Evolutionary conservation across 2,329 filamentous ascomycete genomes (phyloP), one percentile per base, ranked within the genome.

Genomic region (Aspergillus sp.): DNA sequence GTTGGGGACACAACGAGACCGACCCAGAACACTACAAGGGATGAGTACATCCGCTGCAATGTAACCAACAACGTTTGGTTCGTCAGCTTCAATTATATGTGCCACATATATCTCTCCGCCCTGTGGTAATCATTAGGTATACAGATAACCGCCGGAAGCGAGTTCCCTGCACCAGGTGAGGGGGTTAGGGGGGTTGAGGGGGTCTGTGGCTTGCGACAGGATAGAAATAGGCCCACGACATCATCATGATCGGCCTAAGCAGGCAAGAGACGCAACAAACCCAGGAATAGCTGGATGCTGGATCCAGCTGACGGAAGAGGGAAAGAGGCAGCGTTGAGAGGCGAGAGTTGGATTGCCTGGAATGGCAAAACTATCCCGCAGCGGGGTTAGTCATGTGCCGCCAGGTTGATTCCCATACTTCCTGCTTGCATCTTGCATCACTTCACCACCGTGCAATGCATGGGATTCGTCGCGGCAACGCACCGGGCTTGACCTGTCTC

Each of bases 311-410:
- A 72, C 71, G 41, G 60, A 73, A 67, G 41, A 4, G 67, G 71
- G 63, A 67, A 60, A 64, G 50, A 57, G 17, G 8, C 38, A 27
- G 21, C 23, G 27, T 30, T 36, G 32, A 13, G 32, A 36, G 32
- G 17, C 17, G 38, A 55, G 32, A 36, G 11, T 48, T 41, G 51
- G 48, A 59, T 69, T 73, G 59, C 72, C 70, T 36, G 53, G 69
- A 69, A 62, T 21, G 71, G 72, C 59, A 70, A 74, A 75, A 72
- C 60, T 68, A 62, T 73, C 72, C 72, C 66, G 63, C 30, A 19
- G 30, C 25, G 36, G 44, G 25, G 21, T 36, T 25, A 44, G 57
- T 64, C 57, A 57, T 57, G 54, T 62, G 59, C 38, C 39, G 11
- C 17, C 25, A 6, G 25, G 8, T 50, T 17, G 44, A 10, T 27